phyloP scores from a whole-genome alignment of 306 rosid species.

The Vigna nakashimae region DNA sequence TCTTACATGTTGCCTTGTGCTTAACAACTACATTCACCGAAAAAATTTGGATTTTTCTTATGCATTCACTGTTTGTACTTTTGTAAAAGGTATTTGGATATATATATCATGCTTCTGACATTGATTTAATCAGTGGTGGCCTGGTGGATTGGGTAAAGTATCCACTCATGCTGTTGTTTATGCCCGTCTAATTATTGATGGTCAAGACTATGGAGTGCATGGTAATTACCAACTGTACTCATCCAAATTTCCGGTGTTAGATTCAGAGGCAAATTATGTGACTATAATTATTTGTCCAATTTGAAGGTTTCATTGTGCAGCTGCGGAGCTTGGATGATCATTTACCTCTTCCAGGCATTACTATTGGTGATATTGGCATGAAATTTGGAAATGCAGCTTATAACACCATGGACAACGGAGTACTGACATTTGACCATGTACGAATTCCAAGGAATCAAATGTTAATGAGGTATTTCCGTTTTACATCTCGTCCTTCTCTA shows the following conservation, averaged over 20 bases:
- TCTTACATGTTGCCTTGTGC: conserved; percentile 21
- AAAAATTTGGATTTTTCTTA: not conserved
- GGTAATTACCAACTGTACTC: conserved; percentile 58
- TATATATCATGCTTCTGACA: conserved; percentile 31
- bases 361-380: conserved; percentile 92
- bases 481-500: conserved; percentile 12
- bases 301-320: conserved; percentile 93
- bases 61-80: not conserved
- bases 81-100: conserved; percentile 34
- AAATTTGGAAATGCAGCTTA: conserved; percentile 93
- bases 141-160: conserved; percentile 96
- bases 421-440: conserved; percentile 76
- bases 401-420: conserved; percentile 97
- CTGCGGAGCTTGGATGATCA: conserved; percentile 95
- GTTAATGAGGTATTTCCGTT: conserved; percentile 81
- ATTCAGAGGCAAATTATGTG: conserved; percentile 29
- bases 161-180: conserved; percentile 86
- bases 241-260: conserved; percentile 20
- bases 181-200: conserved; percentile 85
- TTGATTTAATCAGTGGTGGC: conserved; percentile 91
- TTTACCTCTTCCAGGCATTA: conserved; percentile 85
- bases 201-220: conserved; percentile 79
- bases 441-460: conserved; percentile 93
- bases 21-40: conserved; percentile 16
- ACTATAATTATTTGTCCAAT: conserved; percentile 24